Evolutionary conservation across 768 basidiomycete genomes (phyloP), one percentile per base, ranked within the genome.

Genomic region (Panus rudis): DNA sequence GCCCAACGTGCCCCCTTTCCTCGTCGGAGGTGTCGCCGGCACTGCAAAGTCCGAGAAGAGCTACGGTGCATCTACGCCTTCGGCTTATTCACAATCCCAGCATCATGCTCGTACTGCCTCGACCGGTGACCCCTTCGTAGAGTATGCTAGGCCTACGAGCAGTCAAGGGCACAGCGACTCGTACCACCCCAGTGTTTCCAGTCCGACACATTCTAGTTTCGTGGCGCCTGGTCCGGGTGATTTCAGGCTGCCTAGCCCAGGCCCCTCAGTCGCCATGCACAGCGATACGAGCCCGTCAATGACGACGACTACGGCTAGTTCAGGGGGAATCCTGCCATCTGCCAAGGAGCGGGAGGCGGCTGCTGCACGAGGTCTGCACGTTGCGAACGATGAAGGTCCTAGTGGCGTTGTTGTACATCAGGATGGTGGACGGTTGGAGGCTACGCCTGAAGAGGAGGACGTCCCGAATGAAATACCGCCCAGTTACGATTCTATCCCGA

Each of bases 301-400:
- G 41, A 43, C 39, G 43, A 45, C 43, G 24, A 30, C 28, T 12
- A 22, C 41, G 41, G 22, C 26, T 38, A 39, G 48, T 26, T 27
- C 37, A 23, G 43, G 17, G 16, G 51, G 51, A 11, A 43, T 48
- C 26, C 21, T 58, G 19, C 56, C 53, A 40, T 49, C 49, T 31
- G 27, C 43, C 22, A 63, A 63, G 48, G 62, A 63, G 57, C 51
- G 50, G 26, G 62, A 63, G 54, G 59, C 55, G 46, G 25, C 42
- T 38, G 32, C 21, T 35, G 42, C 52, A 12, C 40, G 46, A 16
- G 47, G 52, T 8, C 50, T 48, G 21, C 41, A 58, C 10, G 52
- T 62, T 7, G 54, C 54, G 43, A 61, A 61, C 31, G 48, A 42
- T 4, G 45, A 20, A 4, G 44, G 42, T 23, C n/a, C n/a, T n/a